Evolutionary conservation across 2,329 filamentous ascomycete genomes (phyloP), one percentile per base, ranked within the genome.

Genomic region (Aureobasidium sp.): DNA sequence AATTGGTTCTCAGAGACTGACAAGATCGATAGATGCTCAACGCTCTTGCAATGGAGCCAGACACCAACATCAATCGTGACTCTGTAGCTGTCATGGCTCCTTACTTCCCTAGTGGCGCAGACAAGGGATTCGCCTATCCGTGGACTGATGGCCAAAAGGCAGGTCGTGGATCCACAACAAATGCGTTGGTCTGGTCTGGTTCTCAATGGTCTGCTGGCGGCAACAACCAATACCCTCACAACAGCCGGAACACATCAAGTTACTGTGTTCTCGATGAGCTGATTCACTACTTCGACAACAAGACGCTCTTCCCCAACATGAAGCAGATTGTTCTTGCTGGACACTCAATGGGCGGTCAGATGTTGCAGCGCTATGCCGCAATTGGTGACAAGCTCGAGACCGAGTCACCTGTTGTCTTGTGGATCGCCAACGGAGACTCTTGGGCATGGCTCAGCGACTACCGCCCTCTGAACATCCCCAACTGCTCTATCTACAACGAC

Each of bases 251-350:
- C 46, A 70, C 67, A 13, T 73, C 71, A 0, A 71, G 69, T 3
- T 75, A 71, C 62, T 66, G 67, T 20, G 69, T 70, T 5, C 66
- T 75, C 7, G 72, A 75, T 63, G 69, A 72, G 57, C 65, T 74
- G 27, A 64, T 74, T 32, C 63, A 70, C 51, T 74, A 73, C 66
- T 75, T 73, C 51, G 72, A 71, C 56, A 67, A 75, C 63, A 64
- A 61, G 23, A 65, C 67, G 0, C 59, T 71, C 27, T 75, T 72
- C 62, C 73, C 72, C 6, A 72, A 73, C 57, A 65, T 75, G 66
- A 69, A 72, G 27, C 72, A 74, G 59, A 74, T 74, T 23, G 72
- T 74, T 39, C 66, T 75, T 36, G 71, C 70, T 57, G 73, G 73
- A 41, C 73, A 75, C 63, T 73, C 71, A 3, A 65, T 73, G 13